phyloP scores from a whole-genome alignment of 495 filamentous ascomycete species.

The Annulohypoxylon maeteangense region DNA sequence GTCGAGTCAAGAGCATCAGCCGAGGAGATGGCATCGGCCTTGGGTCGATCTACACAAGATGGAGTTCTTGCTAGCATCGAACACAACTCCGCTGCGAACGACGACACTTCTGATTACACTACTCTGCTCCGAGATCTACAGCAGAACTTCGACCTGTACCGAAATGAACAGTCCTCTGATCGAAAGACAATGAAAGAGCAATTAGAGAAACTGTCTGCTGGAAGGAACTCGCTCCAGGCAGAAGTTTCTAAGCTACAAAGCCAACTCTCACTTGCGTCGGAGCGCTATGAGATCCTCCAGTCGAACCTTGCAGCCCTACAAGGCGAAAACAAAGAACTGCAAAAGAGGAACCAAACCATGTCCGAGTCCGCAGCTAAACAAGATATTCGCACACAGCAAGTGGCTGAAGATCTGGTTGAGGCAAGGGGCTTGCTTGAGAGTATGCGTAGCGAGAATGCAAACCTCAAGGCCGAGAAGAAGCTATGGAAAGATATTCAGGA shows the following conservation, averaged over 20 bases:
- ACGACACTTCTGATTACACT: conserved; percentile 69
- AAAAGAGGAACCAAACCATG: conserved; percentile 77
- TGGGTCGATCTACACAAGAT: conserved; percentile 71
- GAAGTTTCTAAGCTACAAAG: conserved; percentile 81
- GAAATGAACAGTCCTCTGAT: conserved; percentile 82
- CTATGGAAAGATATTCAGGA: conserved; percentile 92
- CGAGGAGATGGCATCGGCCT: conserved; percentile 69
- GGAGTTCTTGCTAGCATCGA: conserved; percentile 64
- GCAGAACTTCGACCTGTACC: conserved; percentile 87
- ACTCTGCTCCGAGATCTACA: conserved; percentile 85
- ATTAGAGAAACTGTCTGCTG: conserved; percentile 79
- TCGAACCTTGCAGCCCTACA: conserved; percentile 84
- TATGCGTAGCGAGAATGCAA: conserved; percentile 88
- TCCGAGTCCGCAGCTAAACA: conserved; percentile 87
- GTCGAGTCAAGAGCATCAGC: conserved; percentile 73
- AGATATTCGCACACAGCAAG: conserved; percentile 88
- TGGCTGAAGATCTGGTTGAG: conserved; percentile 92
- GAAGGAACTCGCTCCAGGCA: conserved; percentile 82
- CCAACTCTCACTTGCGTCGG: conserved; percentile 80
- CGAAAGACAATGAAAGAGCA: conserved; percentile 85
- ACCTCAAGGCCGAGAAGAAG: conserved; percentile 91
- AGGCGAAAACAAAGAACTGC: conserved; percentile 83
- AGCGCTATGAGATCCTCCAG: conserved; percentile 91
- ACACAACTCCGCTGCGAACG: conserved; percentile 52
- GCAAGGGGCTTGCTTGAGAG: conserved; percentile 82